A percentile compares a stretch with the other conserved stretches of the same genome.
Evolutionary conservation across 2,329 filamentous ascomycete species (phyloP).

Genomic region (Microascus cirrosus): DNA sequence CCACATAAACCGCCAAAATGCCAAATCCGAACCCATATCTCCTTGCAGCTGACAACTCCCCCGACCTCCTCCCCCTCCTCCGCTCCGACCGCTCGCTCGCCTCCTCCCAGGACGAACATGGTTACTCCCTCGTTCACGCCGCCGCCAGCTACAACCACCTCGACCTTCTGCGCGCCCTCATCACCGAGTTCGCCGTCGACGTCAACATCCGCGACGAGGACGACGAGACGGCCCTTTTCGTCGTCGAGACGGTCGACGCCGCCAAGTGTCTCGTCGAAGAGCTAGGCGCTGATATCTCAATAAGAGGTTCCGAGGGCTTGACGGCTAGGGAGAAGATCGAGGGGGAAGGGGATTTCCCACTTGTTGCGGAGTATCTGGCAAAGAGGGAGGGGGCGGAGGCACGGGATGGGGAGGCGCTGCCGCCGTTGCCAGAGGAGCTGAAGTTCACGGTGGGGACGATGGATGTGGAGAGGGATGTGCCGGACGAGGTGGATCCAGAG

Average conservation of each 20-base stretch:
- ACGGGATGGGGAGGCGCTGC: slow-evolving; percentile 24
- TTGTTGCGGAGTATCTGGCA: slow-evolving; percentile 61
- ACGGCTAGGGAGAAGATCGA: slow-evolving; percentile 75
- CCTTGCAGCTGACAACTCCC: slow-evolving; percentile 72
- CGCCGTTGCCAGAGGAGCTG: slow-evolving; percentile 63
- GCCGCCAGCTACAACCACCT: slow-evolving; percentile 86
- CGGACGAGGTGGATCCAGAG: slow-evolving; percentile 62
- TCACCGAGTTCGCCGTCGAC: slow-evolving; percentile 66
- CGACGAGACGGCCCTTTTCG: slow-evolving; percentile 87
- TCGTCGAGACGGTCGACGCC: slow-evolving; percentile 70
- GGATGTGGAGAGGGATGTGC: slow-evolving; percentile 47
- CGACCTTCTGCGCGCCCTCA: slow-evolving; percentile 63
- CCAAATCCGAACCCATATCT: slow-evolving; percentile 50
- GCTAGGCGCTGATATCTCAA: slow-evolving; percentile 55
- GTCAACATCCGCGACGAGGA: slow-evolving; percentile 83
- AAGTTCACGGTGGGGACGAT: slow-evolving; percentile 69
- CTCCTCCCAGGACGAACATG: slow-evolving; percentile 72
- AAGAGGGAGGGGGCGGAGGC: slow-evolving; percentile 17
- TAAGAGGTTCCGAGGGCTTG: slow-evolving; percentile 62
- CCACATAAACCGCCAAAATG: background rate
- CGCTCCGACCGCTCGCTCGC: slow-evolving; percentile 66
- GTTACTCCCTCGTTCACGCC: slow-evolving; percentile 89
- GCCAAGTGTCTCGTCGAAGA: slow-evolving; percentile 76
- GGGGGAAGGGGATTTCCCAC: slow-evolving; percentile 65
- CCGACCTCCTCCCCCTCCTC: slow-evolving; percentile 63